Evolutionary conservation across 306 rosid species (phyloP), one percentile per base, ranked within the genome.

Genomic region (Cicer bijugum): DNA sequence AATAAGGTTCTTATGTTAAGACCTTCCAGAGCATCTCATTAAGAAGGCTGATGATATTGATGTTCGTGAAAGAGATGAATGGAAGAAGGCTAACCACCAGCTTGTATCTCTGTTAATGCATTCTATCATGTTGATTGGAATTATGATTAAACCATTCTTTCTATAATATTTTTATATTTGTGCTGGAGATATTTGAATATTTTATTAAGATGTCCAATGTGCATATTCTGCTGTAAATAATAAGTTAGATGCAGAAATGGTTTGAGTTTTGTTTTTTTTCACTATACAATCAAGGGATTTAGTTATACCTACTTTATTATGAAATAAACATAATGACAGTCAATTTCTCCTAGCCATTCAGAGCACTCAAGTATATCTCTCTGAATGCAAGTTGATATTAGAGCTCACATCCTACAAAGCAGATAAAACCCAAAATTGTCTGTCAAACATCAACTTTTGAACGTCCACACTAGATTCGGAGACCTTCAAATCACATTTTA

Each of bases 31-130:
- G 14, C 45, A 61, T n/a, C 20, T 61, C 11, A 0, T 2, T 37
- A 37, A n/a, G 67, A 60, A 60, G 6, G 19, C 7, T 8, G 67
- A n/a, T 61, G 17, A 37, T 61, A 61, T 61, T 7, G 20, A 61
- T n/a, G 45, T 61, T 14, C 3, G 20, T 61, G 67, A 61, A 64
- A 65, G 37, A 43, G 70, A 40, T 65, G 70, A 7, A 15, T 17
- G 15, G 52, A 65, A 65, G 38, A 65, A 33, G 45, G 20, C 42
- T 60, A 39, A 12, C 15, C 42, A 35, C 67, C 45, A 35, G 45
- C 67, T 12, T 59, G 44, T 33, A 10, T 59, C 44, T 35, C 42
- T 2, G 45, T 35, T 60, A 12, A 12, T 9, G 67, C 20, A n/a
- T 59, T 59, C 42, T 28, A 35, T 60, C 14, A 42, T 60, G 45